Conservation (phyloP, 345 rosid species). For the Syzygium aqueum region DNA sequence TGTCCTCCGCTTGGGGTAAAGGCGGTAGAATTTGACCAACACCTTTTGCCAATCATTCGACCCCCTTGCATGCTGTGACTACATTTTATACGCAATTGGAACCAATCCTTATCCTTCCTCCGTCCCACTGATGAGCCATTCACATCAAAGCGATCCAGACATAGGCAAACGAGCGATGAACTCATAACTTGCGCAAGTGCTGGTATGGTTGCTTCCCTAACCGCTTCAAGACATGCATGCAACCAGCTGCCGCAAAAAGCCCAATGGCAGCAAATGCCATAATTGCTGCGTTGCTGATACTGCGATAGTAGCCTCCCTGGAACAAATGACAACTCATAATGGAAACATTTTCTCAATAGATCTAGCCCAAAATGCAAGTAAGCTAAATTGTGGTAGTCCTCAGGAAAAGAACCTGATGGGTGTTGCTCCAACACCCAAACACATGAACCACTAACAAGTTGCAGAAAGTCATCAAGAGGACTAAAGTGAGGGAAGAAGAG, state of each 20-base stretch:
- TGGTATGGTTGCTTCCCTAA: slow-evolving; percentile 91
- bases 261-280: slow-evolving; percentile 56
- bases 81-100: neutral
- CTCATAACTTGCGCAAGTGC: slow-evolving; percentile 69
- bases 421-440: neutral
- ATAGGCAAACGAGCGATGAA: neutral
- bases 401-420: neutral
- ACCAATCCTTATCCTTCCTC: neutral
- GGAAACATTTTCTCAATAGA: neutral
- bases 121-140: neutral
- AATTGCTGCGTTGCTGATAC: slow-evolving; percentile 62
- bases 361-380: neutral
- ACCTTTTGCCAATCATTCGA: neutral
- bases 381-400: neutral
- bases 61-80: neutral
- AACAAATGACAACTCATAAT: slow-evolving; percentile 4
- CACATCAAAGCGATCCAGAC: neutral
- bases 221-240: slow-evolving; percentile 70
- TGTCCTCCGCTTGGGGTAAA: neutral
- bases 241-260: slow-evolving; percentile 61
- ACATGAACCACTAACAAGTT: neutral
- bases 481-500: neutral
- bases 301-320: slow-evolving; percentile 68
- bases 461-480: neutral
- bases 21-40: neutral